These are phyloP conservation scores for Hippophae tibetana DNA, from an alignment of 306 rosid species.

Conservation along the genomic window DNA sequence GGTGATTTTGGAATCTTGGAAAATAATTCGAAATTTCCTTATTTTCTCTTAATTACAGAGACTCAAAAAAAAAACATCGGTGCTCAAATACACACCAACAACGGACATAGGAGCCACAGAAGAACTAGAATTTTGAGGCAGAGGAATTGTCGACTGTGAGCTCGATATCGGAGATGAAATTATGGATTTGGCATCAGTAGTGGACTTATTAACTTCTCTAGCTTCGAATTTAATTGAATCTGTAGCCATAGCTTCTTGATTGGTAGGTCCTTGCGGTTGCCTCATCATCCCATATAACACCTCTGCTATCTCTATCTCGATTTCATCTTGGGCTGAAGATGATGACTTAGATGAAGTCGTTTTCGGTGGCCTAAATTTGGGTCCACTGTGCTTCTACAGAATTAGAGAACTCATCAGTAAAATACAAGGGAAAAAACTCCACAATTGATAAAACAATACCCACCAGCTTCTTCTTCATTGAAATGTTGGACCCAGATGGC, in stretches of 20 bases:
- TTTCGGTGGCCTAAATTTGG: conserved; percentile 61
- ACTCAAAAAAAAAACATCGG: conserved; percentile 5
- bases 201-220: conserved; percentile 36
- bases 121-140: conserved; percentile 53
- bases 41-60: conserved; percentile 6
- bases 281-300: conserved; percentile 84
- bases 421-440: not conserved
- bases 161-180: conserved; percentile 76
- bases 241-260: conserved; percentile 41
- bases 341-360: conserved; percentile 44
- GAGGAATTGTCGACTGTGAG: conserved; percentile 30
- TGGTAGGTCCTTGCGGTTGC: conserved; percentile 78
- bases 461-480: conserved; percentile 73
- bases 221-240: conserved; percentile 57
- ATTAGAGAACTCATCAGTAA: conserved; percentile 19
- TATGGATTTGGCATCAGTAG: conserved; percentile 52
- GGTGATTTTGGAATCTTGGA: conserved; percentile 3
- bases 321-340: conserved; percentile 62
- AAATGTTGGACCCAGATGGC: conserved; percentile 69
- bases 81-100: conserved; percentile 46
- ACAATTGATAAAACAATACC: conserved; percentile 25
- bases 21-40: conserved; percentile 3
- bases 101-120: conserved; percentile 43
- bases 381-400: conserved; percentile 66
- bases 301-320: conserved; percentile 95